These are phyloP conservation scores for Colletotrichum euphorbiae DNA, from an alignment of 2,329 filamentous ascomycete genomes.

Conservation along the genomic window DNA sequence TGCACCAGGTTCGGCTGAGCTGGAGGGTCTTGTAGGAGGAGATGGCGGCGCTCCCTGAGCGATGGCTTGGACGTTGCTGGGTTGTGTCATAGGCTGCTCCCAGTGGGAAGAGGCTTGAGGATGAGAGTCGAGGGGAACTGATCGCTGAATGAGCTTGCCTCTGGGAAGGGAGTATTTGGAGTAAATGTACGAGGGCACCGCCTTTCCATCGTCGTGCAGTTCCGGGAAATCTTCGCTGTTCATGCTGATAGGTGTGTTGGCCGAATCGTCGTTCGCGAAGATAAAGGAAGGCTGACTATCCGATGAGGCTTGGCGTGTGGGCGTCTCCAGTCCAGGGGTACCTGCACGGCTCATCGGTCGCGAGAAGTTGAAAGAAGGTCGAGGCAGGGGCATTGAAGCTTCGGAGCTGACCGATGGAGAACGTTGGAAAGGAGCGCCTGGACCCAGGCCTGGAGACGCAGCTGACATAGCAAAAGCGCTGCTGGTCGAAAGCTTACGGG, in stretches of 20 bases:
- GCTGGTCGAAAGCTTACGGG: slow-evolving; percentile 82
- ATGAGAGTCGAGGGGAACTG: slow-evolving; percentile 68
- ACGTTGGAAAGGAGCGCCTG: slow-evolving; percentile 65
- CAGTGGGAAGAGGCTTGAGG: slow-evolving; percentile 69
- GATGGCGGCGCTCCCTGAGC: slow-evolving; percentile 67
- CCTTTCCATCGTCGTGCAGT: slow-evolving; percentile 57
- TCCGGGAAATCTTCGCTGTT: slow-evolving; percentile 76
- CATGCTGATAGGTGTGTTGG: slow-evolving; percentile 78
- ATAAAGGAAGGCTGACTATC: slow-evolving; percentile 76
- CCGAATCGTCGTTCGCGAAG: slow-evolving; percentile 69
- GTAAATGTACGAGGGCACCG: slow-evolving; percentile 83
- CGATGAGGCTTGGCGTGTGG: slow-evolving; percentile 71
- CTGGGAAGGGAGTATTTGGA: slow-evolving; percentile 86
- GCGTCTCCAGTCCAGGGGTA: slow-evolving; percentile 68
- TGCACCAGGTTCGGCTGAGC: slow-evolving; percentile 58
- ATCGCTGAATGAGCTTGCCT: slow-evolving; percentile 81
- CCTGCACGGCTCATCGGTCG: slow-evolving; percentile 84
- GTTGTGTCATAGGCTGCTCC: slow-evolving; percentile 64
- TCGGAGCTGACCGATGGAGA: slow-evolving; percentile 91
- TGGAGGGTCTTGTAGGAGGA: slow-evolving; percentile 70
- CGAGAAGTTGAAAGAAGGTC: slow-evolving; percentile 93
- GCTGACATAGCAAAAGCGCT: slow-evolving; percentile 56
- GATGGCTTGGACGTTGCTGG: slow-evolving; percentile 57
- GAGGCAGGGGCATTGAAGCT: slow-evolving; percentile 74
- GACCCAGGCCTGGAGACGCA: slow-evolving; percentile 68